Conservation (phyloP, 2,329 filamentous ascomycete genomes). For the Colletotrichum salicis region DNA sequence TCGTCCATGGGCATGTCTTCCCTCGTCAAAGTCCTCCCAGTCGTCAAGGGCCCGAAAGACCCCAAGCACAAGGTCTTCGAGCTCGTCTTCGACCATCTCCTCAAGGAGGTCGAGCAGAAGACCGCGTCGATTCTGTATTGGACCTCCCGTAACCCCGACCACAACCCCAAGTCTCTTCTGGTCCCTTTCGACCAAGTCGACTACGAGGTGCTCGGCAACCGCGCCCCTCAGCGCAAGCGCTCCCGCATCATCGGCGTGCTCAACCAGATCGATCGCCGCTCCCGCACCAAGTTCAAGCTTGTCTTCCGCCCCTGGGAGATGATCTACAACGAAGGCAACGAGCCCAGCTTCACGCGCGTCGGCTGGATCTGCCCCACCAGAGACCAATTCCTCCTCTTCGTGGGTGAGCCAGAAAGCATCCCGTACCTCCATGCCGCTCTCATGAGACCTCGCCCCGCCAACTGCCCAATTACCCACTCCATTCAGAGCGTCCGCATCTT, state of each 20-base stretch:
- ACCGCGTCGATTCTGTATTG: neutral
- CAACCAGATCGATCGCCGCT: neutral
- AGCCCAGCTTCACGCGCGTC: neutral
- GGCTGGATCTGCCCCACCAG: constrained; percentile 1
- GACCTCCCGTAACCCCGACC: neutral
- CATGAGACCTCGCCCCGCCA: neutral
- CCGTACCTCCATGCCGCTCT: neutral
- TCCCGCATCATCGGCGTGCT: neutral
- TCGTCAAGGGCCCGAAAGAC: neutral
- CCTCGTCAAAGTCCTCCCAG: neutral
- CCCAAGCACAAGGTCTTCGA: neutral
- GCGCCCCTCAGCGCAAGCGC: neutral
- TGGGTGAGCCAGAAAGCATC: neutral
- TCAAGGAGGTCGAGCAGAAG: neutral
- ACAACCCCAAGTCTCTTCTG: neutral
- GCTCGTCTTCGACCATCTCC: neutral
- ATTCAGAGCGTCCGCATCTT: constrained; percentile 2
- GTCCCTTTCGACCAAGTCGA: neutral
- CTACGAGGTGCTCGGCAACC: neutral
- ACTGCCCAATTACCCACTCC: neutral
- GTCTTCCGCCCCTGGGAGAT: neutral
- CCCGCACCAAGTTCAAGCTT: neutral
- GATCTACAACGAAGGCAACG: neutral
- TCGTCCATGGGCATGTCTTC: neutral
- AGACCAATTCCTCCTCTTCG: neutral